Conservation (phyloP, 1,284 basidiomycete genomes). For the Fomes fomentarius region DNA sequence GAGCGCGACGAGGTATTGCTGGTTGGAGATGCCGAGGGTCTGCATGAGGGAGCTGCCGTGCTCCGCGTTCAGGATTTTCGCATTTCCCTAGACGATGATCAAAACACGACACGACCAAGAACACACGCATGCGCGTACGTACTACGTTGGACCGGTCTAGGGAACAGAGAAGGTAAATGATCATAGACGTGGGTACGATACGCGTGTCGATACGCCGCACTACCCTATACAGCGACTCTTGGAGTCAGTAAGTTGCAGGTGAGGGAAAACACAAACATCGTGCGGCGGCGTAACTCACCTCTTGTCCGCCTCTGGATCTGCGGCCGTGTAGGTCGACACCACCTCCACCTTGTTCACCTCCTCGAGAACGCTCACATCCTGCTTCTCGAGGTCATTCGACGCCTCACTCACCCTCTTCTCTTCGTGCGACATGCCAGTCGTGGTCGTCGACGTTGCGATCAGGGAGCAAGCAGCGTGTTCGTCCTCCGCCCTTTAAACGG, state of each 20-base stretch:
- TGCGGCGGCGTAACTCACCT: no score
- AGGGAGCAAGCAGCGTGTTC: no score
- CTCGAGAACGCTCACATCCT: neutral
- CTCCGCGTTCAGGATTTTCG: constrained; percentile 39
- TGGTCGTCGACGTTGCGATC: no score
- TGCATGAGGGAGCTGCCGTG: constrained; percentile 38
- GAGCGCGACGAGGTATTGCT: constrained; percentile 40
- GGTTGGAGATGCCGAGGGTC: constrained; percentile 33
- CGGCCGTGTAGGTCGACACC: neutral
- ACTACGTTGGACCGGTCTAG: constrained; percentile 42
- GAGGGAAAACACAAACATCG: no score
- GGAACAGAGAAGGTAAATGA: constrained; percentile 40
- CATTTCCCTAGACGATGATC: constrained; percentile 35
- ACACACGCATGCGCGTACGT: neutral
- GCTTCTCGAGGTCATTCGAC: neutral
- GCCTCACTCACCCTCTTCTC: neutral
- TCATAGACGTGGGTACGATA: constrained; percentile 29
- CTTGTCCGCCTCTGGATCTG: neutral
- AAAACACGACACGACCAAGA: no score
- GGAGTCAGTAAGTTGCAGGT: neutral
- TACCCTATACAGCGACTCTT: constrained; percentile 16
- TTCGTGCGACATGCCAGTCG: constrained; percentile 5
- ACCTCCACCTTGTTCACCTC: neutral
- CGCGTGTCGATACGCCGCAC: constrained; percentile 29
- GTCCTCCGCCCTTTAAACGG: no score